Conservation (phyloP, 2,329 filamentous ascomycete genomes). For the Epicoccum nigrum region DNA sequence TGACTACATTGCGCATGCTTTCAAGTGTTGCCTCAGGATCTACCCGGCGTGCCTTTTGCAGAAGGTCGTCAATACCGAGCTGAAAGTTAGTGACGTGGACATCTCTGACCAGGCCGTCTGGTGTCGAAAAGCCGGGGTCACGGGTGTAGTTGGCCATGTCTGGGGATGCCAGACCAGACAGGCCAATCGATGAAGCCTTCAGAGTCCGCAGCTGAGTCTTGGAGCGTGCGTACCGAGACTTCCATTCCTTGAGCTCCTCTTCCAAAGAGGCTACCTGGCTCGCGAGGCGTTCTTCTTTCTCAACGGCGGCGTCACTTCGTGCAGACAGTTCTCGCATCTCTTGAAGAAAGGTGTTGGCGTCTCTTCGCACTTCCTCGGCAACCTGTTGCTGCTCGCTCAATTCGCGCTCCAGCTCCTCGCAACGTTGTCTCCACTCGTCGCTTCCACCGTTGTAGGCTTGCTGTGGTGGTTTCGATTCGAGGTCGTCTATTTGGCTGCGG, state of each 20-base stretch:
- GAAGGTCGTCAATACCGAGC: slow-evolving; percentile 87
- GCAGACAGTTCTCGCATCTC: slow-evolving; percentile 90
- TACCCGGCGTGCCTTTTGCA: slow-evolving; percentile 76
- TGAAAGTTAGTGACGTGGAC: slow-evolving; percentile 95
- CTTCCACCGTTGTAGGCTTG: slow-evolving; percentile 27
- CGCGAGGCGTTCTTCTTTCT: slow-evolving; percentile 80
- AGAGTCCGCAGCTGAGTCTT: slow-evolving; percentile 87
- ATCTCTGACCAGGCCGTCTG: slow-evolving; percentile 83
- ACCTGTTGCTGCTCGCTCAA: slow-evolving; percentile 82
- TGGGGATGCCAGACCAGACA: slow-evolving; percentile 62
- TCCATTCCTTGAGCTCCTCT: slow-evolving; percentile 86
- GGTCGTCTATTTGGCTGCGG: slow-evolving; percentile 66
- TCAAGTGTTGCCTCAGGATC: slow-evolving; percentile 78
- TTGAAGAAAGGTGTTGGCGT: slow-evolving; percentile 80
- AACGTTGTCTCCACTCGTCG: slow-evolving; percentile 47
- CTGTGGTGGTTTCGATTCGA: slow-evolving; percentile 35
- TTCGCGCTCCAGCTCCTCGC: slow-evolving; percentile 56
- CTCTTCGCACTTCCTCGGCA: slow-evolving; percentile 83
- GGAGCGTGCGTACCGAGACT: slow-evolving; percentile 81
- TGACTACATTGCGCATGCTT: slow-evolving; percentile 84
- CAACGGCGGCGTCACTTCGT: slow-evolving; percentile 77
- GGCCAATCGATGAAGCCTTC: slow-evolving; percentile 78
- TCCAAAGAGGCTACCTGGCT: slow-evolving; percentile 78
- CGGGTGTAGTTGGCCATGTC: slow-evolving; percentile 72
- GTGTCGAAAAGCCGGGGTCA: slow-evolving; percentile 70